These are phyloP conservation scores for Globisporangium solare DNA, from an alignment of 352 stramenopile genomes.

Conservation along the genomic window DNA sequence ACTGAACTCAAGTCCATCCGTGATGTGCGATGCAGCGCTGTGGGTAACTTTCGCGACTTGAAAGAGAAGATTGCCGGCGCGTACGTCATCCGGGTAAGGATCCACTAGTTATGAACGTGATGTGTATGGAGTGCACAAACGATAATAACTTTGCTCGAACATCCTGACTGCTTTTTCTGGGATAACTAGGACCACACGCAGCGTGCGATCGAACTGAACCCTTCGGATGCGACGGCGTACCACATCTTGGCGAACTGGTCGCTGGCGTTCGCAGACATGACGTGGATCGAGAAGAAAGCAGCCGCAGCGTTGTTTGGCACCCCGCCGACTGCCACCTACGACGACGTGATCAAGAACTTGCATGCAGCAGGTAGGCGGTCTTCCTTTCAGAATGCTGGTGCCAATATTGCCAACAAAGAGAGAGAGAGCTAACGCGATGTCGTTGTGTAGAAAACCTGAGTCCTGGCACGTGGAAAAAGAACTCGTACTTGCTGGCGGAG, in stretches of 20 bases:
- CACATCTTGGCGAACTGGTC: slow-evolving; percentile 78
- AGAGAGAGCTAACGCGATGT: not conserved
- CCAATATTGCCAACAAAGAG: no score
- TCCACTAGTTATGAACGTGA: no score
- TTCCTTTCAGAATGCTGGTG: not conserved
- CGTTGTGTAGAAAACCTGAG: slow-evolving; percentile 41
- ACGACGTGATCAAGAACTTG: slow-evolving; percentile 55
- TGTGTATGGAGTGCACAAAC: no score
- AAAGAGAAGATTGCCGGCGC: slow-evolving; percentile 70
- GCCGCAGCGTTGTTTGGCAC: slow-evolving; percentile 64
- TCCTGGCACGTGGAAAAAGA: slow-evolving; percentile 78
- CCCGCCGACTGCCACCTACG: slow-evolving; percentile 52
- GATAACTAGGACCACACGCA: slow-evolving; percentile 44
- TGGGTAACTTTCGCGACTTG: slow-evolving; percentile 56
- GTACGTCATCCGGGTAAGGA: slow-evolving; percentile 52
- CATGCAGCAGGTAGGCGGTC: slow-evolving; percentile 34
- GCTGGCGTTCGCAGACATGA: slow-evolving; percentile 73
- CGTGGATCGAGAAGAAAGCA: slow-evolving; percentile 69
- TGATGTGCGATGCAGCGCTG: slow-evolving; percentile 19
- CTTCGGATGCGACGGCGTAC: slow-evolving; percentile 49
- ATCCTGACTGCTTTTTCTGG: no score
- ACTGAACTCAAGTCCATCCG: not conserved
- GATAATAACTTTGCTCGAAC: no score
- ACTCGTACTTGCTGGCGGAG: slow-evolving; percentile 56
- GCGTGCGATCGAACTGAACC: slow-evolving; percentile 70